These are phyloP conservation scores for Closterium sp. DNA, from an alignment of 139 green algal genomes.

Conservation along the genomic window DNA sequence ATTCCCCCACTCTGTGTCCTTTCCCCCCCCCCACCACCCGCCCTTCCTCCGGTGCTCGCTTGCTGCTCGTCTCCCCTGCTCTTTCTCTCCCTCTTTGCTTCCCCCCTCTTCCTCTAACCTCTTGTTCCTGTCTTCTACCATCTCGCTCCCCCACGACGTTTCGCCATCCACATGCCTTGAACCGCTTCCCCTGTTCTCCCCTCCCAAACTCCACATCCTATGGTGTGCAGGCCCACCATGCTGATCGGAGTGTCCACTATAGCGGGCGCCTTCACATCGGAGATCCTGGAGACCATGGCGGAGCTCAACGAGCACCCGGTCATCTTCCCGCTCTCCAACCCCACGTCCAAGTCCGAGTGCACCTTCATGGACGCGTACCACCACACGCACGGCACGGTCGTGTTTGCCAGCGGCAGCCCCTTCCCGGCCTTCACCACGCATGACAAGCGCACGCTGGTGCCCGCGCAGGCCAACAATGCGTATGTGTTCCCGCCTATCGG, in stretches of 20 bases:
- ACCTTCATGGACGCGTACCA: slow-evolving; percentile 52
- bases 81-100: neutral
- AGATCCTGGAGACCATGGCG: slow-evolving; percentile 33
- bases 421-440: slow-evolving; percentile 62
- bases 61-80: too few species aligned
- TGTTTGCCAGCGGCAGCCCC: slow-evolving; percentile 84
- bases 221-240: slow-evolving; percentile 28
- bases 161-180: too few species aligned
- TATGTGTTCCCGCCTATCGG: slow-evolving; percentile 21
- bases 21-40: too few species aligned
- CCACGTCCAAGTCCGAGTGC: slow-evolving; percentile 82
- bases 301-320: slow-evolving; percentile 68
- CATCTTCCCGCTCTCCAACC: slow-evolving; percentile 89
- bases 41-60: too few species aligned
- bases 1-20: neutral
- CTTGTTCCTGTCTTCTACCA: too few species aligned
- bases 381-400: slow-evolving; percentile 48
- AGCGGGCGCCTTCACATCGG: slow-evolving; percentile 20
- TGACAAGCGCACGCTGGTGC: neutral
- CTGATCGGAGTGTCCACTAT: slow-evolving; percentile 37
- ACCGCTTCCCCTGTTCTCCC: too few species aligned
- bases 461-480: slow-evolving; percentile 19
- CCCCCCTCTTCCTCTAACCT: neutral
- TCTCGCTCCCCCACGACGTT: too few species aligned
- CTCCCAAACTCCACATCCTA: too few species aligned